Conservation (phyloP, 2,329 filamentous ascomycete species). For the Stachybotrys elegans region DNA sequence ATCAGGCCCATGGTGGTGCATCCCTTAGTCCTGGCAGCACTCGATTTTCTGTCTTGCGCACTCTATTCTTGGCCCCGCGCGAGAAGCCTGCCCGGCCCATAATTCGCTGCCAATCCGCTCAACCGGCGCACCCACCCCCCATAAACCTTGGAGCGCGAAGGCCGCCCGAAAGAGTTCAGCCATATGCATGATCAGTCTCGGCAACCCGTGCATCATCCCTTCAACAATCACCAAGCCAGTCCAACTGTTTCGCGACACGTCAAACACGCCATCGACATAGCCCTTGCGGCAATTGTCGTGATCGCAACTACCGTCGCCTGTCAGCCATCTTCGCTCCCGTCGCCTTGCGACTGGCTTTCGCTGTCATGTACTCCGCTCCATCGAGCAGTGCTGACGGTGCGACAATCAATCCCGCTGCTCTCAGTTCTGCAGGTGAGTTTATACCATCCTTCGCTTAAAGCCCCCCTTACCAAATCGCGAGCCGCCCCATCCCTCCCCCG, state of each 20-base stretch:
- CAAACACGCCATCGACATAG: too few species aligned
- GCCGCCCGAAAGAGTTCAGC: too few species aligned
- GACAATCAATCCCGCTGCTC: conserved; percentile 85
- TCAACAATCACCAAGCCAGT: conserved; percentile 33
- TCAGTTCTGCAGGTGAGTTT: conserved; percentile 73
- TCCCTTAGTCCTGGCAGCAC: too few species aligned
- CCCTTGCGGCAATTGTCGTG: too few species aligned
- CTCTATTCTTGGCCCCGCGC: too few species aligned
- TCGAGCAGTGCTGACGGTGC: conserved; percentile 76
- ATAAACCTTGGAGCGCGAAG: conserved; percentile 35
- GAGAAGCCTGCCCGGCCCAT: too few species aligned
- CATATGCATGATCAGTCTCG: conserved; percentile 45
- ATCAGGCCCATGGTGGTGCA: too few species aligned
- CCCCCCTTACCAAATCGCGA: too few species aligned
- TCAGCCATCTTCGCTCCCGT: conserved; percentile 44
- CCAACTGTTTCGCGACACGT: conserved; percentile 61
- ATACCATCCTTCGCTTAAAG: conserved; percentile 9
- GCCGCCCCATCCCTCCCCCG: conserved; percentile 11
- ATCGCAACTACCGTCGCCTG: too few species aligned
- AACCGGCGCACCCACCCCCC: conserved; percentile 16
- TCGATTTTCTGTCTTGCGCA: too few species aligned
- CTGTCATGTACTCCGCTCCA: conserved; percentile 34
- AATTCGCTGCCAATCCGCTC: conserved; percentile 14
- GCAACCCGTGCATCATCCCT: conserved; percentile 38
- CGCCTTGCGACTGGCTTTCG: conserved; percentile 19